Evolutionary conservation across 495 filamentous ascomycete genomes (phyloP).

Genomic region (Trichoderma asperelloides): DNA sequence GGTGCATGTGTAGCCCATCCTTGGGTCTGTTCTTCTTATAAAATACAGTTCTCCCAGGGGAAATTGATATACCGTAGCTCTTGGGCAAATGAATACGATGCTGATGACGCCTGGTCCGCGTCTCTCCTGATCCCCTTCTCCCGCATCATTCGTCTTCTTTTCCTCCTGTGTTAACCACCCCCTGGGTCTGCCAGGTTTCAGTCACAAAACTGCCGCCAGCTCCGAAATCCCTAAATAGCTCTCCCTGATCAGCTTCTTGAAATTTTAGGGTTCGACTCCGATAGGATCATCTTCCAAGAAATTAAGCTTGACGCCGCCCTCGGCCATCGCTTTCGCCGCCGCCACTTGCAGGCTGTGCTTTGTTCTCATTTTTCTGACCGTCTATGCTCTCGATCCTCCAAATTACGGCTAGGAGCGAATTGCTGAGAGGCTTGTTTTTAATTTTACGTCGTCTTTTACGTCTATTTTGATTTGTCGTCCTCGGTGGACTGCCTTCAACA

Average conservation of each 20-base stretch:
- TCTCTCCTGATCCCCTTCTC: not conserved
- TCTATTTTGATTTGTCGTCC: no score
- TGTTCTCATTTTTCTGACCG: not conserved
- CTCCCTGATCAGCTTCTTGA: not conserved
- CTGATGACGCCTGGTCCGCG: not conserved
- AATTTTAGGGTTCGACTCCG: not conserved
- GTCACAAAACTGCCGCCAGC: not conserved
- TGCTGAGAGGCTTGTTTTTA: no score
- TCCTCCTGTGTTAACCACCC: not conserved
- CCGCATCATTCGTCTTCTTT: not conserved
- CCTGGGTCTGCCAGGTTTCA: not conserved
- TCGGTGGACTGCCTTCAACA: no score
- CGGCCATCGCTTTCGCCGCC: not conserved
- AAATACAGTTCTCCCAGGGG: not conserved
- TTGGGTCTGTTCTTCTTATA: not conserved
- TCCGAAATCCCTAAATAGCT: not conserved
- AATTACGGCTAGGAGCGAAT: no score
- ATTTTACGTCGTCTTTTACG: no score
- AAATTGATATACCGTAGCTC: not conserved
- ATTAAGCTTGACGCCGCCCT: not conserved
- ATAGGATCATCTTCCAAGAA: not conserved
- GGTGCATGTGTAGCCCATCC: not conserved
- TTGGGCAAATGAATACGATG: not conserved
- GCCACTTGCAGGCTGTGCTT: not conserved
- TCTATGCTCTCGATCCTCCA: not conserved